phyloP scores from a whole-genome alignment of 1,284 basidiomycete genomes.

The Ceratobasidium sp. region DNA sequence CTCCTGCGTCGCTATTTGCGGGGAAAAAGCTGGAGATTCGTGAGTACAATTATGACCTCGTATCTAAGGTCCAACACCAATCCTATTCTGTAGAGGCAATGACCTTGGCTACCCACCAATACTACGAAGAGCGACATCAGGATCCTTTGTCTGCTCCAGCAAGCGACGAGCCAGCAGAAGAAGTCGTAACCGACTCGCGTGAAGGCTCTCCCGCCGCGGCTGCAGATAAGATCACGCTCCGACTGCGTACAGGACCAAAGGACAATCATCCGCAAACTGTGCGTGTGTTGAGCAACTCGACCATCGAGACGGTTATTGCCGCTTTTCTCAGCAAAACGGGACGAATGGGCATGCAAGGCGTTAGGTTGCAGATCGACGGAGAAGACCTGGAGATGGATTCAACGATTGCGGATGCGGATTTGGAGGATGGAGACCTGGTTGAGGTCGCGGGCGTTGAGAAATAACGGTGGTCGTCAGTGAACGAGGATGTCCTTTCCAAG shows the following conservation, averaged over 20 bases:
- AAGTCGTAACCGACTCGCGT: constrained; percentile 4
- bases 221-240: constrained; percentile 27
- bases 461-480: not conserved
- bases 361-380: constrained; percentile 35
- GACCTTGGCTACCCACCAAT: constrained; percentile 26
- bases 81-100: constrained; percentile 33
- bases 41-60: not conserved
- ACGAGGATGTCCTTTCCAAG: not conserved
- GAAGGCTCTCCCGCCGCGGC: constrained; percentile 27
- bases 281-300: constrained; percentile 25
- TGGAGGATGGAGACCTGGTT: constrained; percentile 47
- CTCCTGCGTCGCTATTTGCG: constrained; percentile 26
- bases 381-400: constrained; percentile 41
- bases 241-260: constrained; percentile 28
- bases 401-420: constrained; percentile 42
- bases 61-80: not conserved
- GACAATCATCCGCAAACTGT: constrained; percentile 30
- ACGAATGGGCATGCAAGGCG: constrained; percentile 26
- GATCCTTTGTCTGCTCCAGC: constrained; percentile 30
- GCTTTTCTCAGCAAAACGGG: constrained; percentile 41
- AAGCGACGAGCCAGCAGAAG: constrained; percentile 23
- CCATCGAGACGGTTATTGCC: constrained; percentile 24
- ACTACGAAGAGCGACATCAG: constrained; percentile 36
- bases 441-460: constrained; percentile 42
- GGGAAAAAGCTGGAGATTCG: constrained; percentile 39